Percentiles rank a stretch among this genome's conserved stretches.
These are phyloP conservation scores for Colletotrichum chrysophilum DNA, from an alignment of 2,329 filamentous ascomycete species.

Conservation along the genomic window DNA sequence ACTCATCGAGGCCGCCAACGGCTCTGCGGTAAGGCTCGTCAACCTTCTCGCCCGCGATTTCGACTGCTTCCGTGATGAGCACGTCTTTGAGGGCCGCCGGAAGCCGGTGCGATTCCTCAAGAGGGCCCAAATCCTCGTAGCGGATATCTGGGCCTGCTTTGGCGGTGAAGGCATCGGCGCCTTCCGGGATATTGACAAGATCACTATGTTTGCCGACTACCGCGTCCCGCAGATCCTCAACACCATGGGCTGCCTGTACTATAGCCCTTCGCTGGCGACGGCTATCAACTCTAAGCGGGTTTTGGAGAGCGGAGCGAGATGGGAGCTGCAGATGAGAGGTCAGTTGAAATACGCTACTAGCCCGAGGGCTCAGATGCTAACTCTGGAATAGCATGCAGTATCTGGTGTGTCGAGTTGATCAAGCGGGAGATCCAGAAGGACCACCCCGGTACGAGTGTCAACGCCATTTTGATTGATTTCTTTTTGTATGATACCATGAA, in stretches of 20 bases:
- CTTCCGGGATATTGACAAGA: constrained; percentile 90
- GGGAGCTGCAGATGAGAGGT: constrained; percentile 90
- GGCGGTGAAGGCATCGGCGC: constrained; percentile 78
- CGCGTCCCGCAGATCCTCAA: constrained; percentile 93
- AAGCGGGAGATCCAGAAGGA: constrained; percentile 76
- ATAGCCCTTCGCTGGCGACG: constrained; percentile 79
- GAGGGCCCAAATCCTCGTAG: constrained; percentile 93
- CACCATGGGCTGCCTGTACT: constrained; percentile 80
- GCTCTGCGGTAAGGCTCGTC: constrained; percentile 84
- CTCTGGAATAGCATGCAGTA: constrained; percentile 72
- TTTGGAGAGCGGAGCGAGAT: constrained; percentile 74
- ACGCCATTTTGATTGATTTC: constrained; percentile 95
- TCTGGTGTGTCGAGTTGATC: constrained; percentile 95
- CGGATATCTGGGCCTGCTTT: constrained; percentile 96
- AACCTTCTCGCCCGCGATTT: constrained; percentile 87
- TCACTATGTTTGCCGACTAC: constrained; percentile 99
- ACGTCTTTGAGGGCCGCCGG: constrained; percentile 72
- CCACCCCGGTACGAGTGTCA: constrained; percentile 75
- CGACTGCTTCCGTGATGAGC: constrained; percentile 84
- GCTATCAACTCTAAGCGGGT: constrained; percentile 69
- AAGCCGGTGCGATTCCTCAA: constrained; percentile 83
- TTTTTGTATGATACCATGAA: constrained; percentile 97
- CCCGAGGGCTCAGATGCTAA: not conserved
- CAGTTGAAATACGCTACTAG: constrained; percentile 26
- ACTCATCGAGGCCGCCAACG: constrained; percentile 74